Base-by-base conservation (phyloP, 805 yeast species). In the Maudiozyma turicensis region DNA sequence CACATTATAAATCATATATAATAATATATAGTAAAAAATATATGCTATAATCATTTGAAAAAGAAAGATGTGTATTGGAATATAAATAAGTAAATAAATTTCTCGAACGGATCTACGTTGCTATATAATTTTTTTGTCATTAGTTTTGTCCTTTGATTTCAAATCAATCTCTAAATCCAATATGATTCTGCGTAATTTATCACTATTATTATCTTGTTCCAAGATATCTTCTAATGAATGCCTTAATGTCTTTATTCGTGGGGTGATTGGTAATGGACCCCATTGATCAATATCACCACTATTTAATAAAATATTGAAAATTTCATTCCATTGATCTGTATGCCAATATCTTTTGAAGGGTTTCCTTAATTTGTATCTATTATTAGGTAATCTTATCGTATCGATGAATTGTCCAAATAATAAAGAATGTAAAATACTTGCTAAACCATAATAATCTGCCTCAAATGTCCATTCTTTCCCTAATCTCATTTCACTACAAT, bases 361-460 rank as follows among this genome's bases (percentile, higher is more conserved):
- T 34, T 71, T 72, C 7, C 66, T 56, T 20, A 84, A 56, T n/a
- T 59, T 64, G 45, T 72, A 66, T 3, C 52, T 53, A 0, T 66
- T 68, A 8, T 58, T 57, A 10, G 55, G 51, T 28, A 63, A 53
- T 15, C 61, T 58, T 1, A 60, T 62, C 0, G 77, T 71, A 44
- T 75, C 76, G 31, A 88, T 81, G 48, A 74, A 73, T 11, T 72
- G 69, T 0, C 95, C 95, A 69, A 81, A 88, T 14, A 89, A 68
- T 73, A 89, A 66, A 0, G 81, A 74, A 58, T 88, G 91, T 2
- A 87, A 69, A 0, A 85, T 76, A 34, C 80, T 76, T 0, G 96
- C 96, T 15, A 86, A 53, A 0, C 96, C 96, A 62, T 76, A 84
- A 60, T 87, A 87, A 66, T 89, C 97, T 3, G 83, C 81, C 60